Evolutionary conservation across 352 stramenopile species (phyloP).

Genomic region (Phytophthora rubi): DNA sequence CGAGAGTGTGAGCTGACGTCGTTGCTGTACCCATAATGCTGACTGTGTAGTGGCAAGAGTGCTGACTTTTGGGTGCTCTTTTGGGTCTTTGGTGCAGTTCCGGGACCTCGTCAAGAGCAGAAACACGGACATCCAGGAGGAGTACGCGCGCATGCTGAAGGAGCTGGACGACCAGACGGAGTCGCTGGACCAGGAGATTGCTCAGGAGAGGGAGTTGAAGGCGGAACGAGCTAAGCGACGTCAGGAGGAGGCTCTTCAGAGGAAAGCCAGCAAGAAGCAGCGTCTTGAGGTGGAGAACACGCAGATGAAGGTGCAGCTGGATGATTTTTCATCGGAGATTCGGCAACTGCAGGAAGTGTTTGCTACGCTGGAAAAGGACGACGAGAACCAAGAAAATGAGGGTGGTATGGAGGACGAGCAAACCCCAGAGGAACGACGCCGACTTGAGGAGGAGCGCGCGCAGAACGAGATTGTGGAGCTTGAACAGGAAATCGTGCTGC

Average conservation of each 20-base stretch:
- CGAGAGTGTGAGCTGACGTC: constrained; percentile 31
- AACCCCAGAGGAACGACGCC: constrained; percentile 41
- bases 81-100: constrained; percentile 43
- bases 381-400: constrained; percentile 34
- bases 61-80: not conserved
- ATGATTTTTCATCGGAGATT: constrained; percentile 56
- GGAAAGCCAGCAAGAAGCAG: constrained; percentile 43
- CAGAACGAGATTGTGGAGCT: constrained; percentile 59
- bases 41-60: not conserved
- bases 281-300: constrained; percentile 40
- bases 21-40: not conserved
- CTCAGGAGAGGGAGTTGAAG: constrained; percentile 37
- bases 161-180: constrained; percentile 73
- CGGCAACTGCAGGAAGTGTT: constrained; percentile 62
- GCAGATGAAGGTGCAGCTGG: constrained; percentile 46
- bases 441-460: constrained; percentile 47
- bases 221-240: constrained; percentile 39
- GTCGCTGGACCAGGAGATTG: constrained; percentile 59
- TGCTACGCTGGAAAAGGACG: constrained; percentile 43
- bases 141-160: constrained; percentile 77
- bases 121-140: constrained; percentile 79
- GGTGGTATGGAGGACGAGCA: constrained; percentile 25
- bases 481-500: constrained; percentile 64
- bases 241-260: constrained; percentile 34
- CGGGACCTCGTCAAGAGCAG: constrained; percentile 66